Conservation (phyloP, 495 filamentous ascomycete genomes). For the Talaromyces nanjingensis region DNA sequence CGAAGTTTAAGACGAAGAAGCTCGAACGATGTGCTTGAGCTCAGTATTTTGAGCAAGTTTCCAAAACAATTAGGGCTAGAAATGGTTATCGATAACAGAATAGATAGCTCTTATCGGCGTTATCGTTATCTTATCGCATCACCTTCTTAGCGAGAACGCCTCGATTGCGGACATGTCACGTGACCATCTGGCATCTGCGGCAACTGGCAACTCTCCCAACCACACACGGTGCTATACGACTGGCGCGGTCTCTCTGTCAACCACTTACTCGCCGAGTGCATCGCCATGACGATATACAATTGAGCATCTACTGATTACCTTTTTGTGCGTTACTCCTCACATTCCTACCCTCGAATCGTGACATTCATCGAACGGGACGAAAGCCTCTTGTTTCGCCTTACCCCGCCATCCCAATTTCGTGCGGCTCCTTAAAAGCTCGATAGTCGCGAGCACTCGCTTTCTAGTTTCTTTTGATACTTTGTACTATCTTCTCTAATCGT, state of each 20-base stretch:
- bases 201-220: conserved; percentile 3
- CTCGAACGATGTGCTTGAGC: no score
- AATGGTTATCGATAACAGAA: not conserved
- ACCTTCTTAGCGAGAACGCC: not conserved
- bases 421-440: not conserved
- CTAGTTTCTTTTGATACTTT: not conserved
- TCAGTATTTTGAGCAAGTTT: no score
- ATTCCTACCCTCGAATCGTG: not conserved
- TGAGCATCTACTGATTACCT: not conserved
- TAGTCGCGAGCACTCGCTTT: not conserved
- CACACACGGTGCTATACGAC: not conserved
- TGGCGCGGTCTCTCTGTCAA: not conserved
- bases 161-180: not conserved
- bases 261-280: not conserved
- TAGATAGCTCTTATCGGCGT: not conserved
- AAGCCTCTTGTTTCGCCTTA: not conserved
- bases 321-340: not conserved
- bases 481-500: not conserved
- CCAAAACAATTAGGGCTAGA: not conserved
- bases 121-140: not conserved
- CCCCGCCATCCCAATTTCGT: conserved; percentile 9
- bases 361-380: not conserved
- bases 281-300: not conserved
- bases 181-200: not conserved
- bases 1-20: no score